These are phyloP conservation scores for Blastobotrys ciferrii DNA, from an alignment of 1,139 yeast species.

Conservation along the genomic window DNA sequence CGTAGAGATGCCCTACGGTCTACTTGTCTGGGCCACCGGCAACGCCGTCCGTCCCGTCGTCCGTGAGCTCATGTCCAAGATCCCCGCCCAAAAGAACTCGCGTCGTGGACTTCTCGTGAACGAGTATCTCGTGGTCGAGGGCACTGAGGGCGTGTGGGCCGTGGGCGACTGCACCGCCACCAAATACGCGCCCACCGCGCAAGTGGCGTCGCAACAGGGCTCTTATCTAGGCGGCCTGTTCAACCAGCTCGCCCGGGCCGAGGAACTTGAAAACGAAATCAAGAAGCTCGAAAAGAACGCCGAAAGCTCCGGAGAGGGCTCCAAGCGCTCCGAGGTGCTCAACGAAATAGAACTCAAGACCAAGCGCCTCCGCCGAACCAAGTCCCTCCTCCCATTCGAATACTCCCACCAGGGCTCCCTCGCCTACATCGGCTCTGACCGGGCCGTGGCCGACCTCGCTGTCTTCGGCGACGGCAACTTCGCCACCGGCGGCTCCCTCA, in stretches of 20 bases:
- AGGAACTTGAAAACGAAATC: constrained; percentile 51
- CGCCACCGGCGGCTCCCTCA: constrained; percentile 79
- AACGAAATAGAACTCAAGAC: constrained; percentile 40
- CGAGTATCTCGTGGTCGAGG: constrained; percentile 79
- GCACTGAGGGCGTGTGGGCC: constrained; percentile 81
- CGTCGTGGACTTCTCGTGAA: constrained; percentile 87
- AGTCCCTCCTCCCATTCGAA: constrained; percentile 71
- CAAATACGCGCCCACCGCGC: constrained; percentile 93
- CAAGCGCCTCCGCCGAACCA: constrained; percentile 50
- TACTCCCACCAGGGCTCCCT: constrained; percentile 63
- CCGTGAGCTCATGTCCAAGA: constrained; percentile 60
- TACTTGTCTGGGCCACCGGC: constrained; percentile 97
- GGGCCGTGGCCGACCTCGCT: constrained; percentile 89
- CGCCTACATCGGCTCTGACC: constrained; percentile 78
- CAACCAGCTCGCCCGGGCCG: constrained; percentile 66
- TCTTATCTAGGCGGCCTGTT: constrained; percentile 72
- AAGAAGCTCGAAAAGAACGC: constrained; percentile 42
- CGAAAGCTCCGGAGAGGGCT: constrained; percentile 34
- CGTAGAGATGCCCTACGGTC: constrained; percentile 79
- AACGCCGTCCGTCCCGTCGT: constrained; percentile 83
- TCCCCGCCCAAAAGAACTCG: constrained; percentile 82
- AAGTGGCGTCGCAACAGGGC: constrained; percentile 96
- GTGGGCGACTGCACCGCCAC: constrained; percentile 92
- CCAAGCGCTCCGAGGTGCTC: constrained; percentile 34
- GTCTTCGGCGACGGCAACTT: constrained; percentile 81